Conservation (phyloP, 2,329 filamentous ascomycete species). For the Aphanocladium album region DNA sequence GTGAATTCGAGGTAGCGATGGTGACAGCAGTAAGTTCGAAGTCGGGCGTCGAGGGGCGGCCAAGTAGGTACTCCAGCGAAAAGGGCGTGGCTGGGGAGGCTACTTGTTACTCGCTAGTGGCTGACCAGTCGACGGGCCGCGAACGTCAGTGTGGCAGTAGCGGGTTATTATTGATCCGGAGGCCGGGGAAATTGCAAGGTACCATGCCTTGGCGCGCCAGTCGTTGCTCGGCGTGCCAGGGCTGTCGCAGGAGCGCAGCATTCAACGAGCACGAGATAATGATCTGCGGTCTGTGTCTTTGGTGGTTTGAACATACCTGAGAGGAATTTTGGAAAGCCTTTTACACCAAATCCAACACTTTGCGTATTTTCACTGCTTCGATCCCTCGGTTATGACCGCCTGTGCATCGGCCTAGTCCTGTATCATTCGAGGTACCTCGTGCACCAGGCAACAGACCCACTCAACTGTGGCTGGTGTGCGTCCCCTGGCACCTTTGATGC, state of each 20-base stretch:
- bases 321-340: too few species aligned
- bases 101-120: too few species aligned
- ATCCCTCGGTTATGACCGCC: too few species aligned
- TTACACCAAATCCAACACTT: too few species aligned
- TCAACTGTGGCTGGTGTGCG: slow-evolving; percentile 4
- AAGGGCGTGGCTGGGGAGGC: slow-evolving; percentile 36
- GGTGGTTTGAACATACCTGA: too few species aligned
- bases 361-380: not conserved
- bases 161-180: slow-evolving; percentile 1
- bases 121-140: slow-evolving; percentile 6
- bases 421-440: not conserved
- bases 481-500: not conserved
- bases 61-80: slow-evolving; percentile 24
- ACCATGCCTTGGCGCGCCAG: not conserved
- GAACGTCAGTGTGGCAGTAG: slow-evolving; percentile 6
- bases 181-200: not conserved
- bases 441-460: slow-evolving; percentile 10
- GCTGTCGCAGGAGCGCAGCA: not conserved
- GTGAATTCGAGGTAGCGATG: slow-evolving; percentile 19
- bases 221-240: not conserved
- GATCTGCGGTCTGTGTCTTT: not conserved
- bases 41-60: slow-evolving; percentile 24
- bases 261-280: not conserved
- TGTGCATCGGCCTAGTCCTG: not conserved
- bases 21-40: slow-evolving; percentile 15